phyloP scores from a whole-genome alignment of 768 basidiomycete genomes.

The Lyophyllum shimeji region DNA sequence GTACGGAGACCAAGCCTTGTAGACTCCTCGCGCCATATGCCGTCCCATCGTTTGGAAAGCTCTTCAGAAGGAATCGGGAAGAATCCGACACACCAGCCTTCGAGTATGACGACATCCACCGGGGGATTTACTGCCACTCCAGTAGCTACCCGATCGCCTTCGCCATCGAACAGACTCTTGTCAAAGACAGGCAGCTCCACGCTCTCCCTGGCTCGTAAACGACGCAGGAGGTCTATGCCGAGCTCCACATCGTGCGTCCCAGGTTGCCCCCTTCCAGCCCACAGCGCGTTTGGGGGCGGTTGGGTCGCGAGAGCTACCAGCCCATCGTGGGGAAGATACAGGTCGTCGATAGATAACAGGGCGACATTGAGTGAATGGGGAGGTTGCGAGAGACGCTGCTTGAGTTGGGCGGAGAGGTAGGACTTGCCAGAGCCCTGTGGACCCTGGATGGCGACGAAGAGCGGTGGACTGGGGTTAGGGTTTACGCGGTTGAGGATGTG shows the following conservation, averaged over 20 bases:
- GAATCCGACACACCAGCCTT: conserved; percentile 97
- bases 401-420: conserved; percentile 65
- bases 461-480: conserved; percentile 41
- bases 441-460: conserved; percentile 88
- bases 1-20: conserved; percentile 32
- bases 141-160: conserved; percentile 75
- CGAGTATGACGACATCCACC: conserved; percentile 82
- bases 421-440: conserved; percentile 96
- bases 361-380: conserved; percentile 56
- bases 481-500: conserved; percentile 27
- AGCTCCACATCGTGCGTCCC: conserved; percentile 87
- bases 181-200: conserved; percentile 81
- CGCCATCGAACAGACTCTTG: conserved; percentile 77
- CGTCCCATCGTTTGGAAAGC: conserved; percentile 55
- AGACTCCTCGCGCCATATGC: conserved; percentile 40
- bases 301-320: conserved; percentile 54
- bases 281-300: conserved; percentile 61
- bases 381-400: conserved; percentile 34
- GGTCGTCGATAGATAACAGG: conserved; percentile 78
- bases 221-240: conserved; percentile 50
- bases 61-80: conserved; percentile 53
- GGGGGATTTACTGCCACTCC: conserved; percentile 37
- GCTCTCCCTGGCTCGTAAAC: conserved; percentile 43
- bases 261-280: conserved; percentile 86
- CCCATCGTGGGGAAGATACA: conserved; percentile 75